Base-by-base conservation (phyloP, 2,329 filamentous ascomycete species). In the Claviceps sp. region DNA sequence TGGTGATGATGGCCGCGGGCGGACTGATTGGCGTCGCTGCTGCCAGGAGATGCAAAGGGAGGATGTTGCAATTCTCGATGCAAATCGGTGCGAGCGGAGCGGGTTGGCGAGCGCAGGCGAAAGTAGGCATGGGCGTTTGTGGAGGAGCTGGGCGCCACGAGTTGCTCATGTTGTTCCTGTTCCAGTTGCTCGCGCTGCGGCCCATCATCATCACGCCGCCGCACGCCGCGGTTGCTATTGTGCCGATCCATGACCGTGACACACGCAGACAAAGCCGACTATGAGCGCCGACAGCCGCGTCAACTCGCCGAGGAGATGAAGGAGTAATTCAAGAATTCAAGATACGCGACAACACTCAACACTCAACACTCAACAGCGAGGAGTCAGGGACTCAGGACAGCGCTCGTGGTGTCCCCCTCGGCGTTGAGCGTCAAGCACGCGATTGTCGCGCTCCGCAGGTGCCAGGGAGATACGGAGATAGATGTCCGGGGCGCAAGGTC, bases 51-150 rank as follows among this genome's bases (percentile, higher is more conserved):
- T 47, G 62, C 55, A 57, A 62, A 65, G 56, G 61, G 59, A 59
- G 61, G 60, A 50, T 62, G 57, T 50, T 61, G 57, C 42, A 43
- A 4, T 20, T 43, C 42, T 20, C 42, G 42, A 56, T 64, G 64
- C 50, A 68, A 72, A 57, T 73, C 70, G 57, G 68, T 55, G 55
- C 71, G 70, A 47, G 49, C 53, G 50, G 52, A 44, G 49, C 47
- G 46, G 52, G 72, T 71, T 56, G 73, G 73, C 54, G 74, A 77
- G 62, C 73, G 70, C 63, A 76, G 64, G 62, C 65, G 72, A 63
- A 76, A 75, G 64, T 63, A 63, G 54, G 45, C 45, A 38, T 18
- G 48, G 47, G 52, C 44, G n/a, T 22, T 45, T 24, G 51, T 49
- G n/a, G 44, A 26, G 41, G 49, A 42, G 50, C 42, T 49, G 40